Base-by-base conservation (phyloP, 129 eudicot species). In the Flaveria linearis region DNA sequence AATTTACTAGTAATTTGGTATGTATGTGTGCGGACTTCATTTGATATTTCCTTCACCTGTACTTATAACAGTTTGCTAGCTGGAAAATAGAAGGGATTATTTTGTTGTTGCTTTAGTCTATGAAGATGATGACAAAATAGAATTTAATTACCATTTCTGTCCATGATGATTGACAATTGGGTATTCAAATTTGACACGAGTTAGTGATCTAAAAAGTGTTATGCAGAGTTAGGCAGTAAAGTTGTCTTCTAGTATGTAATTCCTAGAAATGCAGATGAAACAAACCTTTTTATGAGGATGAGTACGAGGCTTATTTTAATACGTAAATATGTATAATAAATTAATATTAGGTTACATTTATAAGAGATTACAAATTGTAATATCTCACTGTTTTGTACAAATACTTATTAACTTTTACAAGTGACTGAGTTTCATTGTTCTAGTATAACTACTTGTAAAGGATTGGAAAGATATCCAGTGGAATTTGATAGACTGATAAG, bases 21-120 rank as follows among this genome's bases (percentile, higher is more conserved):
- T 58, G 69, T 56, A 30, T 22, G 17, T 25, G 42, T 61, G 69
- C 20, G 36, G 55, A 42, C 69, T 58, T 18, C 18, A 46, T 58
- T 16, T 74, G 45, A 39, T 74, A 23, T 74, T 22, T 17, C 10
- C 43, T 14, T 74, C 11, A 22, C 14, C 58, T 1, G 16, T 58
- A 74, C 57, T 42, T 74, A 1, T 58, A 39, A 74, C 14, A 11
- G 77, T 36, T 60, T 58, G 74, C 39, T 60, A 39, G 63, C 76
- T 72, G 67, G 76, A 72, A 36, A 17, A 30, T 36, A 11, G 8
- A 23, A 74, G 49, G 58, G 49, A n/a, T 36, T 58, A 17, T 41
- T 41, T 30, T 58, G 45, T 56, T 73, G 53, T 22, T 13, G 3
- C 30, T 43, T 58, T 26, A 42, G 45, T 74, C 57, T 25, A 43